Evolutionary conservation across 73 alveolate genomes (phyloP).

Genomic region (Urostyla sp.): DNA sequence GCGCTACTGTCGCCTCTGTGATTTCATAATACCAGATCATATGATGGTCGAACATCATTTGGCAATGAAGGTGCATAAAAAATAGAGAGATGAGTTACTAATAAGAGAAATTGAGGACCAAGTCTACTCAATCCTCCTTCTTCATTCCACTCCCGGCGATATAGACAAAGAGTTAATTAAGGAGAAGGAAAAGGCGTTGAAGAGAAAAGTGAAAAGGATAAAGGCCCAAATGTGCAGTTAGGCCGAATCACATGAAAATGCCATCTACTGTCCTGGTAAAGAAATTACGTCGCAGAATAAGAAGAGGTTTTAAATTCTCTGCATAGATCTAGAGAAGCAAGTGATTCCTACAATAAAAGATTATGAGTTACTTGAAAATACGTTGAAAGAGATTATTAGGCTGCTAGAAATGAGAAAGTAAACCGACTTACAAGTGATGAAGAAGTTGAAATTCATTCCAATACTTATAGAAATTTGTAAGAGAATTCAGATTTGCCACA

Average conservation of each 20-base stretch:
- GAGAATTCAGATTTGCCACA: constrained; percentile 86
- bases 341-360: constrained; percentile 82
- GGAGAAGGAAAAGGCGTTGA: constrained; percentile 85
- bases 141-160: constrained; percentile 81
- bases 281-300: constrained; percentile 89
- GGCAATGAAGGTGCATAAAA: constrained; percentile 52
- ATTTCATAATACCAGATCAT: constrained; percentile 40
- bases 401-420: constrained; percentile 82
- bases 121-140: constrained; percentile 64
- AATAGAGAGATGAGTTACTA: constrained; percentile 63
- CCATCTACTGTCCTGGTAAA: constrained; percentile 80
- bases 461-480: constrained; percentile 89
- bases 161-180: constrained; percentile 80
- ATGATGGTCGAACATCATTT: constrained; percentile 35
- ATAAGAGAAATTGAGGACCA: constrained; percentile 60
- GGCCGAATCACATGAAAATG: constrained; percentile 88
- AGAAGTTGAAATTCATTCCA: constrained; percentile 87
- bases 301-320: constrained; percentile 83
- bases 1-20: constrained; percentile 61
- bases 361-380: constrained; percentile 81
- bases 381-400: constrained; percentile 85
- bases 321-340: constrained; percentile 90
- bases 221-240: constrained; percentile 80
- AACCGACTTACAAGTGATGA: constrained; percentile 88
- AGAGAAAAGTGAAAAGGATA: constrained; percentile 84